Evolutionary conservation across 805 yeast species (phyloP).

Genomic region (Metschnikowia koreensis): DNA sequence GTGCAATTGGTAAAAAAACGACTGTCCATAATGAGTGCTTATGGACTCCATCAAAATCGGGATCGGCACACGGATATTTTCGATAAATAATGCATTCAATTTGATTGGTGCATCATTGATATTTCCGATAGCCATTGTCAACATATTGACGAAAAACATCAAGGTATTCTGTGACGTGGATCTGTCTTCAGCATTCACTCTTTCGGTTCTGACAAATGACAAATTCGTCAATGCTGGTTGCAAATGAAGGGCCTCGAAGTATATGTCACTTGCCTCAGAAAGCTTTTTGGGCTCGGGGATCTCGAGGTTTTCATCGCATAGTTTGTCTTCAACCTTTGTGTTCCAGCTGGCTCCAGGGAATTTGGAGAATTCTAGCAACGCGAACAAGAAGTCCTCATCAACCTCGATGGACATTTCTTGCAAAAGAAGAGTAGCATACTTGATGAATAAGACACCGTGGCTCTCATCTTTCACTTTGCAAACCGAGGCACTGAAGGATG

Average conservation of each 20-base stretch:
- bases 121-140: slow-evolving; percentile 96
- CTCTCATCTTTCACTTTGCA: slow-evolving; percentile 83
- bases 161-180: slow-evolving; percentile 62
- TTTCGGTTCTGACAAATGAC: slow-evolving; percentile 88
- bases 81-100: slow-evolving; percentile 81
- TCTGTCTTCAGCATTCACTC: slow-evolving; percentile 64
- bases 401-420: slow-evolving; percentile 92
- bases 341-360: slow-evolving; percentile 84
- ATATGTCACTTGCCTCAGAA: slow-evolving; percentile 66
- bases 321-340: slow-evolving; percentile 36
- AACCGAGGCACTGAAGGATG: slow-evolving; percentile 82
- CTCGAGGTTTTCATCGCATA: slow-evolving; percentile 62
- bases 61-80: slow-evolving; percentile 83
- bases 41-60: slow-evolving; percentile 69
- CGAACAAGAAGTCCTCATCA: slow-evolving; percentile 89
- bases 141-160: slow-evolving; percentile 74
- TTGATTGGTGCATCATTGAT: slow-evolving; percentile 95
- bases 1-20: slow-evolving; percentile 86
- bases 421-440: slow-evolving; percentile 83
- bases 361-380: slow-evolving; percentile 74
- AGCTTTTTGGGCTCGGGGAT: slow-evolving; percentile 68
- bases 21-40: slow-evolving; percentile 85
- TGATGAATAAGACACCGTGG: slow-evolving; percentile 86
- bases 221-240: slow-evolving; percentile 89
- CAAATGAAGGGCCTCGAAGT: slow-evolving; percentile 87